phyloP scores from a whole-genome alignment of 768 basidiomycete genomes.

The Hypsizygus marmoreus region DNA sequence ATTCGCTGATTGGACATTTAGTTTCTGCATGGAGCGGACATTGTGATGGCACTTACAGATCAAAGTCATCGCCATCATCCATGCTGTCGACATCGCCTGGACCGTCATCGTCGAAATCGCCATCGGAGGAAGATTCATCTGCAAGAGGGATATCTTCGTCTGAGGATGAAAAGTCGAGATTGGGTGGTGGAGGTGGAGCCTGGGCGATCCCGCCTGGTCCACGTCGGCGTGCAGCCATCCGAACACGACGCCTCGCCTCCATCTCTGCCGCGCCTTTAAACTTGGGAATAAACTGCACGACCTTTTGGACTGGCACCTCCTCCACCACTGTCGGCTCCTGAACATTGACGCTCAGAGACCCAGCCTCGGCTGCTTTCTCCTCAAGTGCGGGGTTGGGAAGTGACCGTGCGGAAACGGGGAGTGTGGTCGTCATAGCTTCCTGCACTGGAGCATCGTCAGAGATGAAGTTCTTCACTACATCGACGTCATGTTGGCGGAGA shows the following conservation, averaged over 20 bases:
- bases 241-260: conserved; percentile 67
- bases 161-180: conserved; percentile 56
- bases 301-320: conserved; percentile 50
- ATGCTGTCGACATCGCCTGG: conserved; percentile 47
- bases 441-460: conserved; percentile 35
- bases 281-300: conserved; percentile 67
- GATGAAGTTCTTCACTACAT: conserved; percentile 39
- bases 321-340: conserved; percentile 42
- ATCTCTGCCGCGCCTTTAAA: conserved; percentile 88
- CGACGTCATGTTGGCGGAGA: conserved; percentile 32
- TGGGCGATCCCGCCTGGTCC: conserved; percentile 38
- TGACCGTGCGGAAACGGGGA: conserved; percentile 26
- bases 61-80: conserved; percentile 76
- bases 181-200: conserved; percentile 36
- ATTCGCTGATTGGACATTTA: conserved; percentile 48
- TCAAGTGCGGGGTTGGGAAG: conserved; percentile 20
- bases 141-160: conserved; percentile 49
- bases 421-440: conserved; percentile 30
- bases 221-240: conserved; percentile 68
- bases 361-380: conserved; percentile 15
- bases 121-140: conserved; percentile 49
- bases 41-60: conserved; percentile 56
- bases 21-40: not conserved
- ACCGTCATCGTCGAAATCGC: conserved; percentile 52
- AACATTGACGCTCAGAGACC: conserved; percentile 39